Evolutionary conservation across 1,139 yeast species (phyloP).

Genomic region (Hemisphaericaspora xylofermentans): DNA sequence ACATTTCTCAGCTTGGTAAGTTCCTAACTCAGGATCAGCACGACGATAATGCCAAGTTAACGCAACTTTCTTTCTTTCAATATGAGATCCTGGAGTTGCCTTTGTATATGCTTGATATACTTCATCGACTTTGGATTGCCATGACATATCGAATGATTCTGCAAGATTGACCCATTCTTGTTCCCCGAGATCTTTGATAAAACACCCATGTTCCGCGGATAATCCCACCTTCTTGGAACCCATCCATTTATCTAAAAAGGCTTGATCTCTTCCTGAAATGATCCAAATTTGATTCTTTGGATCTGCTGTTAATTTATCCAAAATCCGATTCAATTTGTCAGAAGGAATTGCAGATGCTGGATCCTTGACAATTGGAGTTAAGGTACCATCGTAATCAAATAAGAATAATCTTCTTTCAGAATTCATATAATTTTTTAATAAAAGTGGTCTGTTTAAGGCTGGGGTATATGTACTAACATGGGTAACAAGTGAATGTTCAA

Average conservation of each 20-base stretch:
- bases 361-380: slow-evolving; percentile 92
- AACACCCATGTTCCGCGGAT: slow-evolving; percentile 97
- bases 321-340: slow-evolving; percentile 59
- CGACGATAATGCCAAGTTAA: slow-evolving; percentile 97
- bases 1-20: slow-evolving; percentile 77
- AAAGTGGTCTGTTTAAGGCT: slow-evolving; percentile 70
- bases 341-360: slow-evolving; percentile 99
- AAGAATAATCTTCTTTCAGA: slow-evolving; percentile 75
- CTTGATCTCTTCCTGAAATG: slow-evolving; percentile 93
- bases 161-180: slow-evolving; percentile 81
- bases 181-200: slow-evolving; percentile 68
- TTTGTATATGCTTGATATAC: slow-evolving; percentile 76
- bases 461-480: slow-evolving; percentile 69
- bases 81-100: slow-evolving; percentile 84
- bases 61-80: slow-evolving; percentile 90
- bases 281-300: slow-evolving; percentile 91
- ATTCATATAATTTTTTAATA: slow-evolving; percentile 56
- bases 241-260: slow-evolving; percentile 84
- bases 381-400: slow-evolving; percentile 96
- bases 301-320: slow-evolving; percentile 65
- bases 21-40: slow-evolving; percentile 90
- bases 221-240: slow-evolving; percentile 74
- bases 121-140: slow-evolving; percentile 82
- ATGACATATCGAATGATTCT: slow-evolving; percentile 82
- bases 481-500: slow-evolving; percentile 48